phyloP scores from a whole-genome alignment of 2,329 filamentous ascomycete species.

The Hypoxylon sp. region DNA sequence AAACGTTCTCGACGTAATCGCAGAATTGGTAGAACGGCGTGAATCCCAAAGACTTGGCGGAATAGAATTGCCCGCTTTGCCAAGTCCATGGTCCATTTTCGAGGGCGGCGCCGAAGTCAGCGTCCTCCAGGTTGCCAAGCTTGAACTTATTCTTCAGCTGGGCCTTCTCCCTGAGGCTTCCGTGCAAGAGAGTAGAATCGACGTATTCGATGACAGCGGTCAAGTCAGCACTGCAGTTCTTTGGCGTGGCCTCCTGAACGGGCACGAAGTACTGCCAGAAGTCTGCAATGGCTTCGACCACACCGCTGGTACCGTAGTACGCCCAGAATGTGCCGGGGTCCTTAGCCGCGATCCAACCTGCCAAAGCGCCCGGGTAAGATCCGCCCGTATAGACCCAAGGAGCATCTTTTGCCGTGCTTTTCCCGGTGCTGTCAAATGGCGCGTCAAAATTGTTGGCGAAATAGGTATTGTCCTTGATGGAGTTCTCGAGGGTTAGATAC shows the following conservation, averaged over 20 bases:
- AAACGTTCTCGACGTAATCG: conserved; percentile 62
- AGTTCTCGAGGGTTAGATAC: conserved; percentile 58
- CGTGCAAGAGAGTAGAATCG: conserved; percentile 59
- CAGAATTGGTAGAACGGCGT: conserved; percentile 64
- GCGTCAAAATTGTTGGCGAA: conserved; percentile 60
- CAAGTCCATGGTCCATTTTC: conserved; percentile 69
- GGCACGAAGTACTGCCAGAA: conserved; percentile 70
- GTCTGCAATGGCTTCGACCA: conserved; percentile 64
- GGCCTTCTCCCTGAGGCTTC: conserved; percentile 55
- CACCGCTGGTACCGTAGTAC: conserved; percentile 68
- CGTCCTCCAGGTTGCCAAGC: conserved; percentile 59
- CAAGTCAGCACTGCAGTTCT: conserved; percentile 68
- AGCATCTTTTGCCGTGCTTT: conserved; percentile 61
- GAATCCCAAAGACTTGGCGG: conserved; percentile 57
- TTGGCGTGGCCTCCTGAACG: conserved; percentile 64
- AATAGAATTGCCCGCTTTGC: conserved; percentile 66
- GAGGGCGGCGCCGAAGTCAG: conserved; percentile 63
- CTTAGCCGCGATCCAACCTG: conserved; percentile 64
- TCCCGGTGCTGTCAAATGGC: conserved; percentile 62
- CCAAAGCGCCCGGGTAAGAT: conserved; percentile 67
- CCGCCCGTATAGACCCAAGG: conserved; percentile 69
- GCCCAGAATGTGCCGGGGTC: conserved; percentile 70
- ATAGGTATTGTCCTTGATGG: conserved; percentile 57
- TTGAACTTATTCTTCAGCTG: conserved; percentile 64
- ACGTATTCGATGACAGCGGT: conserved; percentile 64